Base-by-base conservation (phyloP, 1,139 yeast genomes). In the Yamadazyma spencermartinsiae region DNA sequence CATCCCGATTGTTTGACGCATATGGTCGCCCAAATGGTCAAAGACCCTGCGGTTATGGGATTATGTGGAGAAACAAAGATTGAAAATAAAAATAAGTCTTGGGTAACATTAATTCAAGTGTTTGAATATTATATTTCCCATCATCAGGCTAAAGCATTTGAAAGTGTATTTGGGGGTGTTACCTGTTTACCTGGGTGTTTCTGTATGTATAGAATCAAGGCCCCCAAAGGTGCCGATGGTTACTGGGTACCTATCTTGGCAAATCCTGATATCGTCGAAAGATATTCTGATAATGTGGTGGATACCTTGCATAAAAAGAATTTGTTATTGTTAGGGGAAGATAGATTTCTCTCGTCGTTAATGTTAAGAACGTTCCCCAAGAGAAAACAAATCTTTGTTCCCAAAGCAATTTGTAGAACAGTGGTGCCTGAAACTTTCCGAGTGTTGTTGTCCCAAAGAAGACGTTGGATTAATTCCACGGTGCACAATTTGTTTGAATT, bases 101-200 rank as follows among this genome's bases (percentile, higher is more conserved):
- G 97, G 96, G 96, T 90, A 8, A 86, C 97, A 1, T 85, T 87
- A 40, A 90, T 92, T 54, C 98, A 92, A 65, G 98, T 92, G 25
- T 92, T 92, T 59, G 98, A 92, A 60, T 92, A 92, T 60, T 92
- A 83, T 61, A 87, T 92, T 48, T 89, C 98, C 1, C 98, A 92
- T 65, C 98, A 92, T 64, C 96, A 87, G 58, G 82, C 97, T 2
- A 92, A 92, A 62, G 96, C 97, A 0, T 92, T 92, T 62, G 98
- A 92, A 63, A 85, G 96, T 12, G 90, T 86, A 3, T 92, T 92
- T 61, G 98, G 98, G 42, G 88, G 95, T 55, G 98, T 92, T 11
- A 90, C 98, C 0, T 92, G 98, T 76, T 76, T 92, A 45, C 98
- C 98, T 0, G 98, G 98, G 26, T 92, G 98, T 72, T 92, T 92